phyloP scores from a whole-genome alignment of 129 eudicot species.

The Tagetes patula region DNA sequence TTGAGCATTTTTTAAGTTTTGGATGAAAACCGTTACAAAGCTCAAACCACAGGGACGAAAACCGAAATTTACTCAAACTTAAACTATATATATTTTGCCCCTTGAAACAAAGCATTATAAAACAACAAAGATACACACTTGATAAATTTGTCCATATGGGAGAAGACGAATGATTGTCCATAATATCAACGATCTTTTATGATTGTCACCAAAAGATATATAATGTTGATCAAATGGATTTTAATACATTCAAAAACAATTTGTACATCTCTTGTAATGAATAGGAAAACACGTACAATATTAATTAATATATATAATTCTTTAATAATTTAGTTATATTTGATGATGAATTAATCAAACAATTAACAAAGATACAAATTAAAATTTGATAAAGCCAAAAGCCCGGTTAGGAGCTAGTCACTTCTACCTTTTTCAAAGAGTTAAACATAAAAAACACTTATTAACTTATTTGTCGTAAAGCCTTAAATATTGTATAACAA shows the following conservation, averaged over 20 bases:
- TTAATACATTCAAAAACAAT: neutral
- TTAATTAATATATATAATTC: neutral
- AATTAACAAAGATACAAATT: no score
- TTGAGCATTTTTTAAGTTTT: no score
- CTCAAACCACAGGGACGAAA: no score
- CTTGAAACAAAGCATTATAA: no score
- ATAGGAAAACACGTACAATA: neutral
- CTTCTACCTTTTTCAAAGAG: neutral
- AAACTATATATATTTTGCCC: no score
- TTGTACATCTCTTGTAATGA: neutral
- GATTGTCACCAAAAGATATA: neutral
- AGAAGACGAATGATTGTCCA: slow-evolving; percentile 6
- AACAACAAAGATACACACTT: neutral
- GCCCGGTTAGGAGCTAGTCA: neutral
- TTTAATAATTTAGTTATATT: neutral
- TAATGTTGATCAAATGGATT: neutral
- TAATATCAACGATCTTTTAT: slow-evolving; percentile 7
- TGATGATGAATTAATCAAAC: neutral
- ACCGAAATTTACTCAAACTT: no score
- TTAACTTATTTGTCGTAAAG: slow-evolving; percentile 5
- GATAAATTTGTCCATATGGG: neutral
- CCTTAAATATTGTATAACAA: neutral
- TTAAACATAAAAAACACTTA: neutral
- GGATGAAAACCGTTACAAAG: no score
- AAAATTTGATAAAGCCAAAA: neutral